phyloP scores from a whole-genome alignment of 768 basidiomycete genomes.

The Chalciporus sphaerocephalus region DNA sequence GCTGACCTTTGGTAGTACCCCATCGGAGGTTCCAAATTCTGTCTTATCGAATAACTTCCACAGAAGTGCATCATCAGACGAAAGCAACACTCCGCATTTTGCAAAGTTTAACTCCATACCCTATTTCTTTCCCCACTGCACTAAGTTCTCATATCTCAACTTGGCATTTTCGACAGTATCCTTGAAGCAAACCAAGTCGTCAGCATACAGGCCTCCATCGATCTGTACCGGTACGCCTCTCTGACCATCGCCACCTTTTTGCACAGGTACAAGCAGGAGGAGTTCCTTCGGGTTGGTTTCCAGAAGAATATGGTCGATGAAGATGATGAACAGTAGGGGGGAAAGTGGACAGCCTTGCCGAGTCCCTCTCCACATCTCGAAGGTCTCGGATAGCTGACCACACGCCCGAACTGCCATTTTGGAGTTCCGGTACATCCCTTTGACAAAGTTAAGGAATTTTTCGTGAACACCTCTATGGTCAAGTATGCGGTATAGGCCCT shows the following conservation, averaged over 20 bases:
- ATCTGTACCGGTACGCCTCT: too few species aligned
- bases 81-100: conserved; percentile 1
- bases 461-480: conserved; percentile 5
- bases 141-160: neutral
- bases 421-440: neutral
- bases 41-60: too few species aligned
- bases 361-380: conserved; percentile 2
- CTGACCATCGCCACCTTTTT: too few species aligned
- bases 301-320: conserved; percentile 4
- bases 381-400: neutral
- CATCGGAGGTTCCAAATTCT: neutral
- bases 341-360: conserved; percentile 14
- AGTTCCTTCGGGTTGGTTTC: conserved; percentile 1
- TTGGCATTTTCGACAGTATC: conserved; percentile 13
- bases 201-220: conserved; percentile 2
- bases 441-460: neutral
- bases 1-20: conserved; percentile 11
- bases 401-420: neutral
- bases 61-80: neutral
- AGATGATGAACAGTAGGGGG: conserved; percentile 12
- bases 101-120: conserved; percentile 2
- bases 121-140: conserved; percentile 2
- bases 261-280: too few species aligned
- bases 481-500: conserved; percentile 5
- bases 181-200: conserved; percentile 2